phyloP scores from a whole-genome alignment of 768 basidiomycete species.

The Auricularia cornea region DNA sequence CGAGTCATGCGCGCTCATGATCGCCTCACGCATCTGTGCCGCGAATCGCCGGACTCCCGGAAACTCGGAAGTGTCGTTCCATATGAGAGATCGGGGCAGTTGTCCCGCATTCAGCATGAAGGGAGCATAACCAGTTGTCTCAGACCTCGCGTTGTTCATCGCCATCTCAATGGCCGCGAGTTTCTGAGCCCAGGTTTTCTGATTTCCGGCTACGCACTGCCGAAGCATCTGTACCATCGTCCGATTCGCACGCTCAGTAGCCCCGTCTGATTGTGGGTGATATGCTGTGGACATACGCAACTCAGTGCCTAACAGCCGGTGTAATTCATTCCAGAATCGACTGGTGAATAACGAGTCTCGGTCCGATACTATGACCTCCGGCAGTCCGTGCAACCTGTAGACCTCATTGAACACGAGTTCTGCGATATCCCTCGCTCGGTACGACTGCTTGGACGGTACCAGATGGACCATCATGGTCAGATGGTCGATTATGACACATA shows the following conservation, averaged over 20 bases:
- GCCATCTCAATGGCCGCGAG: constrained; percentile 15
- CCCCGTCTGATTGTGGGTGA: constrained; percentile 37
- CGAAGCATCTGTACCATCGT: constrained; percentile 11
- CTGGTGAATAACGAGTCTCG: constrained; percentile 26
- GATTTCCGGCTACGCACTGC: constrained; percentile 7
- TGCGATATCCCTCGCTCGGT: constrained; percentile 26
- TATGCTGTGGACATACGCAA: constrained; percentile 31
- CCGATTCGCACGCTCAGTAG: constrained; percentile 27
- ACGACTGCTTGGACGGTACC: constrained; percentile 21
- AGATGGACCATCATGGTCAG: constrained; percentile 19
- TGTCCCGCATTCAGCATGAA: constrained; percentile 13
- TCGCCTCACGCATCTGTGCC: constrained; percentile 17
- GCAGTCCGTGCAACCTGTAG: constrained; percentile 33
- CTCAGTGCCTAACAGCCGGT: constrained; percentile 21
- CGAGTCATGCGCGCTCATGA: constrained; percentile 25
- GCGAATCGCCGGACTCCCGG: constrained; percentile 24
- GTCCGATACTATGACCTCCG: constrained; percentile 26
- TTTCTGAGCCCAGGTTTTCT: constrained; percentile 11
- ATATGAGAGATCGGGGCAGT: constrained; percentile 7
- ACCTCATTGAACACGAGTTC: constrained; percentile 28
- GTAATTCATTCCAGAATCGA: constrained; percentile 32
- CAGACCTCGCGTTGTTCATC: constrained; percentile 12
- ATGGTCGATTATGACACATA: constrained; percentile 18
- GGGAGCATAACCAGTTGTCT: constrained; percentile 11
- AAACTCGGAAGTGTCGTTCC: constrained; percentile 6